A percentile compares a stretch with the other conserved stretches of the same genome.
These are phyloP conservation scores for Aleurites moluccanus DNA, from an alignment of 441 rosid species.

Conservation along the genomic window DNA sequence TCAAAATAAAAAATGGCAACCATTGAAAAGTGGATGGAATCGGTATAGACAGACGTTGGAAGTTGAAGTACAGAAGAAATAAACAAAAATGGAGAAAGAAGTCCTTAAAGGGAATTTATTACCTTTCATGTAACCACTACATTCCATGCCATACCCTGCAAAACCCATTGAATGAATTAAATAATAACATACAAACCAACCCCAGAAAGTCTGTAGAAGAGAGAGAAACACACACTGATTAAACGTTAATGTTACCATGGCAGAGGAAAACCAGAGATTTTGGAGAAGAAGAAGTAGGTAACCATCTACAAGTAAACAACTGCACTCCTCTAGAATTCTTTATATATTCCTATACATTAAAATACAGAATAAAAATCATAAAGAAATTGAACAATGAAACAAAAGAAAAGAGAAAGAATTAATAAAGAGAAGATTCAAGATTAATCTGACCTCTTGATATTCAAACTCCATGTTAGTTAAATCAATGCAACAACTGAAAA, in stretches of 20 bases:
- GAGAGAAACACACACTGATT: conserved; percentile 8
- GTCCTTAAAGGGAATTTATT: conserved; percentile 29
- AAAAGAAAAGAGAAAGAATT: neutral
- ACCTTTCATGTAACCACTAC: conserved; percentile 97
- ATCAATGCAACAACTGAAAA: neutral
- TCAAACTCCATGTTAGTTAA: conserved; percentile 27
- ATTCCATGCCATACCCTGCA: conserved; percentile 97
- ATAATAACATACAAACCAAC: conserved; percentile 28
- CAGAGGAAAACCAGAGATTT: conserved; percentile 90
- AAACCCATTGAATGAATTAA: conserved; percentile 26
- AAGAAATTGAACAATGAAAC: neutral
- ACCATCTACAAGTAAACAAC: conserved; percentile 87
- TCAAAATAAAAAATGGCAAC: too few species aligned
- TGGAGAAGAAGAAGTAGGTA: conserved; percentile 64
- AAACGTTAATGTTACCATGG: conserved; percentile 49
- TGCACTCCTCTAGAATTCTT: conserved; percentile 73
- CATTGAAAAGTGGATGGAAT: neutral
- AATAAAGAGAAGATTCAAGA: neutral
- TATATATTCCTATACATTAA: conserved; percentile 49
- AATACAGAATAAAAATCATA: too few species aligned
- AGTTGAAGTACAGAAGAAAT: neutral
- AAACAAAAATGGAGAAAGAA: neutral
- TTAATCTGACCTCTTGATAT: conserved; percentile 46
- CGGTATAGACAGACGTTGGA: neutral
- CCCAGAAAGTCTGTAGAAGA: neutral